Evolutionary conservation across 2,329 filamentous ascomycete species (phyloP), one percentile per base, ranked within the genome.

Genomic region (Fusarium succisae): DNA sequence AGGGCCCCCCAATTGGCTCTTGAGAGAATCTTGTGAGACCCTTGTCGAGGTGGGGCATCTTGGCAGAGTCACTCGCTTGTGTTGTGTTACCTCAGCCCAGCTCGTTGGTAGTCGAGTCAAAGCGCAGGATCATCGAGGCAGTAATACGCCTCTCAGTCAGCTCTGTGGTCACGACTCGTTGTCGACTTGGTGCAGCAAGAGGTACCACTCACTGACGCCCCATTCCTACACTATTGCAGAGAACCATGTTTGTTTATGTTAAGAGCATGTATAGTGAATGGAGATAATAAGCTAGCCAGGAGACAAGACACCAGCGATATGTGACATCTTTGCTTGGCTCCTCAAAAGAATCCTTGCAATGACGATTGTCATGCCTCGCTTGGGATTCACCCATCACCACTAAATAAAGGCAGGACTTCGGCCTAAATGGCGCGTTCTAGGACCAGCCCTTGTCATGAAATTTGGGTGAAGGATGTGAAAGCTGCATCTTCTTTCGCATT

Each of bases 381-480:
- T 37, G 13, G 32, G 15, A n/a, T 9, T 38, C 12, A 30, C 8
- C 13, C 8, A 26, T 37, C 20, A 28, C 24, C 26, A 8, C 20
- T 17, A 37, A 26, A n/a, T 11, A 41, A 39, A 55, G 51, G 26
- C 20, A 39, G 37, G 51, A 37, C n/a, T 22, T 50, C 24, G 55
- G 30, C 11, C 26, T 38, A 15, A 51, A 51, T 38, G 50, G 59
- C 73, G 64, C 56, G 59, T 57, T 60, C 57, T 48, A 45, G 62
- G 51, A 38, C 24, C 38, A 57, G 41, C 54, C 39, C 47, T 54
- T 61, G 47, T 45, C 30, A 43, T 63, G 51, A 53, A 47, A 55
- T 39, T 43, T 48, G 26, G 15, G 26, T 32, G 38, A 55, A 28
- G 57, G 43, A 51, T 59, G 50, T 22, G 32, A 39, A n/a, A 50